Base-by-base conservation (phyloP, 1,284 basidiomycete genomes). In the Apiotrichum sp. region DNA sequence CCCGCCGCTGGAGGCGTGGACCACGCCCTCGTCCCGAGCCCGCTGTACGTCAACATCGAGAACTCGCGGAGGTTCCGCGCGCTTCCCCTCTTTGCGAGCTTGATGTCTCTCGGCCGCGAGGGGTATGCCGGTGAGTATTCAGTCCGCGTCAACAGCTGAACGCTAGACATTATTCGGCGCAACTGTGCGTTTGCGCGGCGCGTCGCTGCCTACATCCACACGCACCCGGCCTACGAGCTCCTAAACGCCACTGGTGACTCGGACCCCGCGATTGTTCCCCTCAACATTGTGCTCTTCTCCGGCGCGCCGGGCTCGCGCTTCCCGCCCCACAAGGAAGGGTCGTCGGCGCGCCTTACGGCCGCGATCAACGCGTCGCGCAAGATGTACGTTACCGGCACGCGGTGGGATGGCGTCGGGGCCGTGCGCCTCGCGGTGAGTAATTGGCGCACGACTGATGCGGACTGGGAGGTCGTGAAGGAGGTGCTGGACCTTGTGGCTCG, bases 61-160 rank as follows among this genome's bases (percentile, higher is more conserved):
- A 82, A 81, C 64, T 79, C 77, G 3, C 65, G 79, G 5, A 68
- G 80, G 16, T 80, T 81, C 66, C 68, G 80, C 13, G 79, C 78
- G 1, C 67, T 82, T 22, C 79, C 80, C 0, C 58, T 82, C n/a
- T 76, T 78, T 52, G 75, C 78, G 1, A 74, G 77, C 29, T 63
- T 82, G 8, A 41, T 80, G 16, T 70, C 71, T 16, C 65, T 79
- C 16, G 80, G 80, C 0, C 65, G 63, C 46, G 57, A 71, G 14
- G 80, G 80, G 3, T 81, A 79, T 56, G 29, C 40, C 35, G 66
- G 71, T 74, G 53, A 52, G 68, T 44, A 10, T n/a, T 4, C 7
- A 1, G 14, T 1, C 10, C 1, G 4, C n/a, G 22, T 7, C 11
- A n/a, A 14, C 6, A 22, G 42, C 38, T 31, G 3, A 67, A 51